Evolutionary conservation across 331 rosid species (phyloP).

Genomic region (Stylosanthes scabra): DNA sequence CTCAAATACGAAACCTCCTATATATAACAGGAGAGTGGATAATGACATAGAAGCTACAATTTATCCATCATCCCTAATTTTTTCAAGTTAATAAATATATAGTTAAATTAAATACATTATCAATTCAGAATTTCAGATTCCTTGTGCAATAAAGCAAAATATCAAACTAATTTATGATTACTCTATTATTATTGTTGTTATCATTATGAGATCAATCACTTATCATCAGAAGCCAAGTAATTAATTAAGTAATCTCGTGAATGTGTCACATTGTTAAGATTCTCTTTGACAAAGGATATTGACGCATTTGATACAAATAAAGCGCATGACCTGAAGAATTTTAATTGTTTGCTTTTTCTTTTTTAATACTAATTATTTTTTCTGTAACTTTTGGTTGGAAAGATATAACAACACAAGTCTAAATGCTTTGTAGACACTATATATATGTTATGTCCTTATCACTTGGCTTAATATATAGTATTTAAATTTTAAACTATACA

Average conservation of each 20-base stretch:
- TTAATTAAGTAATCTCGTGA: background rate
- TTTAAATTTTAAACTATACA: slow-evolving; percentile 8
- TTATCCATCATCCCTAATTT: no score
- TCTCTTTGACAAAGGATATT: slow-evolving; percentile 29
- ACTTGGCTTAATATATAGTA: background rate
- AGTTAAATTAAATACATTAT: background rate
- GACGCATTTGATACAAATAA: slow-evolving; percentile 32
- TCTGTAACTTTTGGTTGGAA: slow-evolving; percentile 27
- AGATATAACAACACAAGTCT: slow-evolving; percentile 1
- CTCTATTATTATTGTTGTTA: background rate
- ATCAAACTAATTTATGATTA: slow-evolving; percentile 1
- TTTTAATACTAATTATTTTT: background rate
- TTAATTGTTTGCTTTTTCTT: background rate
- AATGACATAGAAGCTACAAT: no score
- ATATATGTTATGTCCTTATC: slow-evolving; percentile 20
- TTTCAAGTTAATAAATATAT: background rate
- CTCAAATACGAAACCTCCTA: no score
- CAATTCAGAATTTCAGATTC: background rate
- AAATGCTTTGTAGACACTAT: slow-evolving; percentile 40
- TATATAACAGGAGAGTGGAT: no score
- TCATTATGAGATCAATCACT: background rate
- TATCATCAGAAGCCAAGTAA: background rate
- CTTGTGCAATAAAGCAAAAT: background rate
- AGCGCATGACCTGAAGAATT: slow-evolving; percentile 26
- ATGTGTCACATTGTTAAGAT: slow-evolving; percentile 22